Base-by-base conservation (phyloP, 371 early-diverging fungal genomes). In the Circinella minor region DNA sequence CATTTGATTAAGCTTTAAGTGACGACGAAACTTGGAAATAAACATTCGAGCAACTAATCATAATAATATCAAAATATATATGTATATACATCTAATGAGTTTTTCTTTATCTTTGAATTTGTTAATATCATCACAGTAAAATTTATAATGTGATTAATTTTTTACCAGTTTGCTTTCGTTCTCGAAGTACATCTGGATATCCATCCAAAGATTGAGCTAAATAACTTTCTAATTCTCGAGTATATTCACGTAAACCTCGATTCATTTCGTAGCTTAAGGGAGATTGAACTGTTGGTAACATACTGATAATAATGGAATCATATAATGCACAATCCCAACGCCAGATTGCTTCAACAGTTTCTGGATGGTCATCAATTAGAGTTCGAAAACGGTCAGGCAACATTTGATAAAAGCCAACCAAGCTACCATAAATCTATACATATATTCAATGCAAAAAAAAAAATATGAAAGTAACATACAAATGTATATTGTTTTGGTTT, bases 281-380 rank as follows among this genome's bases (percentile, higher is more conserved):
- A 27, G 79, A 69, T 27, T 77, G 57, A 1, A 84, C 71, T 36
- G 71, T 72, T n/a, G 87, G 87, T 13, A 85, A 55, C 36, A 81
- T 55, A 15, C 63, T 67, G 34, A 71, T 66, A 47, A 87, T 80
- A 59, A 88, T 77, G 5, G 85, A 81, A 69, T 89, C 88, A 65
- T 85, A 89, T 15, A 89, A 71, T 1, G 77, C 55, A 37, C 86
- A 78, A 70, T 89, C 88, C 79, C 83, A 86, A 62, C 82, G 75
- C 85, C 86, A 89, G 13, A 88, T 72, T 18, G 76, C 67, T 7
- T 86, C 88, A 8, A 71, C 68, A 1, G 83, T 46, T 38, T 86
- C 81, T 36, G 79, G 77, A 1, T 73, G 36, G 1, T 43, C 70
- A 10, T 71, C 65, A 36, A 83, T 65, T 18, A 81, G 10, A 1